phyloP scores from a whole-genome alignment of 805 yeast species.

The Candida suzukii region DNA sequence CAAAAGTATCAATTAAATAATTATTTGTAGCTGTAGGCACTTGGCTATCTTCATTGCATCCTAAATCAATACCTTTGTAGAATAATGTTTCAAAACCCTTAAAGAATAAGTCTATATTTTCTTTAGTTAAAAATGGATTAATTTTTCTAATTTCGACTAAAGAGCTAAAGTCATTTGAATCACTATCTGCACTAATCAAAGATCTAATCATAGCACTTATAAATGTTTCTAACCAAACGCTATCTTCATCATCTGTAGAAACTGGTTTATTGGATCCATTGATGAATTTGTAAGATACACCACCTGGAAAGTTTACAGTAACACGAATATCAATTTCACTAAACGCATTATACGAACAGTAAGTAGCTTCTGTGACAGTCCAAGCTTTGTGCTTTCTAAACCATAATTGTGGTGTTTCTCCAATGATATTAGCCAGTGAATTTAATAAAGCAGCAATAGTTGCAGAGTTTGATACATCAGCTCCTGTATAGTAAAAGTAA shows the following conservation, averaged over 20 bases:
- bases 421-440: conserved; percentile 56
- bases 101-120: conserved; percentile 47
- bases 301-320: conserved; percentile 70
- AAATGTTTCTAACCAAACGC: conserved; percentile 56
- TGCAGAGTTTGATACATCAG: conserved; percentile 70
- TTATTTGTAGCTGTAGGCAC: conserved; percentile 57
- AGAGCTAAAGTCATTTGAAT: conserved; percentile 54
- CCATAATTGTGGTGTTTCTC: conserved; percentile 65
- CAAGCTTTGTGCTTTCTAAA: conserved; percentile 67
- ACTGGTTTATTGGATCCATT: conserved; percentile 43
- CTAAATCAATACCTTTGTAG: conserved; percentile 57
- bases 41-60: conserved; percentile 60
- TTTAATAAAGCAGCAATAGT: conserved; percentile 72
- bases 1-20: conserved; percentile 68
- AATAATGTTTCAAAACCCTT: conserved; percentile 62
- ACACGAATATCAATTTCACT: conserved; percentile 64
- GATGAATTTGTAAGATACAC: conserved; percentile 48
- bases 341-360: conserved; percentile 57
- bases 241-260: conserved; percentile 45
- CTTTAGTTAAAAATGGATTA: conserved; percentile 58
- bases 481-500: conserved; percentile 66
- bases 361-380: conserved; percentile 66
- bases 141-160: conserved; percentile 81
- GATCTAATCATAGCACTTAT: conserved; percentile 71
- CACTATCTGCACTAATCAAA: conserved; percentile 62